Base-by-base conservation (phyloP, 202 grass and related monocot species). In the Setaria italica region DNA sequence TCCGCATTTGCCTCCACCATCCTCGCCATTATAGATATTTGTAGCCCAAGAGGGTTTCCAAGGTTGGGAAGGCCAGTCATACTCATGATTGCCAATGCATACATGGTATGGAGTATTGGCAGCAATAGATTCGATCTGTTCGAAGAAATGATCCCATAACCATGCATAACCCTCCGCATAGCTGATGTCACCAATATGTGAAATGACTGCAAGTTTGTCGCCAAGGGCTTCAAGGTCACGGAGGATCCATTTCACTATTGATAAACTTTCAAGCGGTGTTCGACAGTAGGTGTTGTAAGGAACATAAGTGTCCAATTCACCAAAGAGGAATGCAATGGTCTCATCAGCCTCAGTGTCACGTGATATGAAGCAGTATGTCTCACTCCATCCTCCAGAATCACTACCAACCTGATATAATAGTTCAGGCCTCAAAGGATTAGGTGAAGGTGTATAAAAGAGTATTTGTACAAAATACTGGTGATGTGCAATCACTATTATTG, bases 141-240 rank as follows among this genome's bases (percentile, higher is more conserved):
- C 90, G 79, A 99, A 96, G 74, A 99, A 99, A 87, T 96, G 93
- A 79, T 95, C 96, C 96, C 96, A 99, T 79, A 95, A 74, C 96
- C 96, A 99, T 65, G 96, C 35, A 80, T 84, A 99, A 71, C 96
- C 93, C 68, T 85, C 90, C 34, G 96, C 96, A 6, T 99, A 99
- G 77, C 96, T 99, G 78, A 99, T 99, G 67, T 99, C 96, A 20
- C 91, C 96, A 67, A 99, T 94, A 64, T 96, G 93, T 39, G 96
- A 99, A 86, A 99, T 89, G 48, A 99, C 72, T 45, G 77, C 90
- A 43, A 91, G 74, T 66, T 94, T 94, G 60, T 96, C 89, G 56
- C 92, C 91, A 78, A 99, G 81, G 80, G 91, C 86, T 92, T 96
- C 58, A 79, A 99, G 80, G 72, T 99, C 96, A 16, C 77, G 91